phyloP scores from a whole-genome alignment of 805 yeast species.

The Torulaspora maleeae region DNA sequence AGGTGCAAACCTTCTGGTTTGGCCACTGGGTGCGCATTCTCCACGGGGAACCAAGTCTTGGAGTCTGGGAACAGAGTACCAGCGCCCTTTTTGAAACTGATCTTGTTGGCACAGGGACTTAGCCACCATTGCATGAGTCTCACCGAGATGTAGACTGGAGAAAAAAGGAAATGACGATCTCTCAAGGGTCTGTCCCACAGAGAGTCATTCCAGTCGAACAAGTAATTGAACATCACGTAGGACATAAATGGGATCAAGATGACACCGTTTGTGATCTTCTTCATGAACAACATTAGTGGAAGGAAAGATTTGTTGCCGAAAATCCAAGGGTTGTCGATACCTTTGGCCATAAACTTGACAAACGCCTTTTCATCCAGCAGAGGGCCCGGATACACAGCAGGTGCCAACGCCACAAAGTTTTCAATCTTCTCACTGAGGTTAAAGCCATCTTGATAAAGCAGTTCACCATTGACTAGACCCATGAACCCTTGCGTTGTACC shows the following conservation, averaged over 20 bases:
- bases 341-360: constrained; percentile 54
- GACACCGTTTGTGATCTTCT: constrained; percentile 46
- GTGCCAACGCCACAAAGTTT: constrained; percentile 73
- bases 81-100: constrained; percentile 40
- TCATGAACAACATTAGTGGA: constrained; percentile 62
- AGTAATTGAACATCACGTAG: constrained; percentile 77
- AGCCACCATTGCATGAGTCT: constrained; percentile 94
- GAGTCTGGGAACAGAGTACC: constrained; percentile 48
- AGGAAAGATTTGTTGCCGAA: constrained; percentile 79
- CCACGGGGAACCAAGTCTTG: constrained; percentile 48
- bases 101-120: constrained; percentile 38
- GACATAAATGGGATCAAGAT: constrained; percentile 59
- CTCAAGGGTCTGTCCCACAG: constrained; percentile 69
- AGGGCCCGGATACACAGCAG: constrained; percentile 87
- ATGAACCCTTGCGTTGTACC: constrained; percentile 86
- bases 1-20: constrained; percentile 20
- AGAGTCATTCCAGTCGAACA: constrained; percentile 81
- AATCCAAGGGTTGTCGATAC: constrained; percentile 45
- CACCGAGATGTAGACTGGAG: constrained; percentile 78
- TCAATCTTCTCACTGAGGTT: constrained; percentile 52
- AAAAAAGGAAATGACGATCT: constrained; percentile 73
- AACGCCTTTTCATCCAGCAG: constrained; percentile 59
- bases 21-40: constrained; percentile 12
- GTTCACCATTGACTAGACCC: constrained; percentile 50
- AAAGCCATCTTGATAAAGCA: constrained; percentile 29